These are phyloP conservation scores for Trametes maxima DNA, from an alignment of 768 basidiomycete genomes.

Conservation along the genomic window DNA sequence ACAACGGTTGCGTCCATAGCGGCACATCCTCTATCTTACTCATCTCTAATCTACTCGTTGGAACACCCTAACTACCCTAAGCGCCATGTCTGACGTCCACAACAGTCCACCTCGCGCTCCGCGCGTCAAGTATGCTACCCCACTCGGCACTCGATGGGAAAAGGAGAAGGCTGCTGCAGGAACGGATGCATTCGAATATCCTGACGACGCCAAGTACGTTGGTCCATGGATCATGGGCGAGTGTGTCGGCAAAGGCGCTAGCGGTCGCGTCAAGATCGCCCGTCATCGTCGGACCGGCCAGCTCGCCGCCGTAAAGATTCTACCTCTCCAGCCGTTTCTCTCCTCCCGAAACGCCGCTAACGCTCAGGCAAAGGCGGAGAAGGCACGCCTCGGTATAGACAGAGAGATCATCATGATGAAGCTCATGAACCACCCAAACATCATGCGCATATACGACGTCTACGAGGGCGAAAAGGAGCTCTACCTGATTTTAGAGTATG, in stretches of 20 bases:
- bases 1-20: constrained; percentile 3
- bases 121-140: constrained; percentile 69
- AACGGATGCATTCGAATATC: constrained; percentile 72
- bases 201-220: constrained; percentile 82
- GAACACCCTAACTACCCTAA: neutral
- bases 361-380: constrained; percentile 73
- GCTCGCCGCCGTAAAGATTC: constrained; percentile 95
- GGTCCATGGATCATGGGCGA: constrained; percentile 94
- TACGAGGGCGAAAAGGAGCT: constrained; percentile 91
- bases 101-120: constrained; percentile 69
- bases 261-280: constrained; percentile 93
- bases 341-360: constrained; percentile 70
- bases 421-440: constrained; percentile 97
- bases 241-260: constrained; percentile 92
- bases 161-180: constrained; percentile 86
- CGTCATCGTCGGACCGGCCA: constrained; percentile 83
- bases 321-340: constrained; percentile 79
- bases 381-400: constrained; percentile 85
- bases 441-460: constrained; percentile 93
- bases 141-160: constrained; percentile 81
- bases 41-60: neutral
- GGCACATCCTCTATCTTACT: constrained; percentile 1
- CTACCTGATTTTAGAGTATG: constrained; percentile 92
- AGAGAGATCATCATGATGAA: constrained; percentile 99
- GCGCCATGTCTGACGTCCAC: constrained; percentile 11